Evolutionary conservation across 352 stramenopile species (phyloP).

Genomic region (Pseudoperonospora humuli): DNA sequence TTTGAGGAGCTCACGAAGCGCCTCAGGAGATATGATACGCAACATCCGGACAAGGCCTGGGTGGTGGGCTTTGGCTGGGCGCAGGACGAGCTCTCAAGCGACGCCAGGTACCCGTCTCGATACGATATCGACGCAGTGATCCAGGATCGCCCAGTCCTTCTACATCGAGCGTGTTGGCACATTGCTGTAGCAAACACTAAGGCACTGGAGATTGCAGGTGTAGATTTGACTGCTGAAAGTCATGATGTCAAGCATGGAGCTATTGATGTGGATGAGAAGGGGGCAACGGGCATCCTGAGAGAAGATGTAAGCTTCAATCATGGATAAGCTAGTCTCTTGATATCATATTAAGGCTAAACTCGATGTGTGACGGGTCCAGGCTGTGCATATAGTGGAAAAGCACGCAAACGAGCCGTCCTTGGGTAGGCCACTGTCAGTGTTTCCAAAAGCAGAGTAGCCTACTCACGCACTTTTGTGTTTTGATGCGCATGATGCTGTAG

Average conservation of each 20-base stretch:
- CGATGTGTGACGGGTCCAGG: conserved; percentile 20
- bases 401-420: conserved; percentile 61
- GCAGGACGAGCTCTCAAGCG: conserved; percentile 62
- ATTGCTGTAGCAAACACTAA: conserved; percentile 83
- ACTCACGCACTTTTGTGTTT: not conserved
- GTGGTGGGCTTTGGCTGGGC: conserved; percentile 84
- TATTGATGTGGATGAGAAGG: conserved; percentile 59
- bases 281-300: conserved; percentile 57
- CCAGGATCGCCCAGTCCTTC: conserved; percentile 52
- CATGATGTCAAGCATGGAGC: conserved; percentile 33
- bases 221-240: conserved; percentile 31
- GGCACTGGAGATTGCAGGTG: conserved; percentile 60
- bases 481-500: conserved; percentile 12
- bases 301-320: conserved; percentile 35
- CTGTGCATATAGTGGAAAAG: conserved; percentile 61
- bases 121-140: conserved; percentile 75
- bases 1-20: conserved; percentile 59
- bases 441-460: not conserved
- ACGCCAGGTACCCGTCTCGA: conserved; percentile 57
- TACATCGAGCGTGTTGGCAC: conserved; percentile 88
- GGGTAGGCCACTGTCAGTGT: conserved; percentile 21
- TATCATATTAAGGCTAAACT: not conserved
- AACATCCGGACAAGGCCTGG: conserved; percentile 63
- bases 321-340: not conserved
- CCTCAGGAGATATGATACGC: conserved; percentile 47